A percentile compares a stretch with the other conserved stretches of the same genome.
These are phyloP conservation scores for Diaporthe citriasiana DNA, from an alignment of 2,329 filamentous ascomycete genomes.

Conservation along the genomic window DNA sequence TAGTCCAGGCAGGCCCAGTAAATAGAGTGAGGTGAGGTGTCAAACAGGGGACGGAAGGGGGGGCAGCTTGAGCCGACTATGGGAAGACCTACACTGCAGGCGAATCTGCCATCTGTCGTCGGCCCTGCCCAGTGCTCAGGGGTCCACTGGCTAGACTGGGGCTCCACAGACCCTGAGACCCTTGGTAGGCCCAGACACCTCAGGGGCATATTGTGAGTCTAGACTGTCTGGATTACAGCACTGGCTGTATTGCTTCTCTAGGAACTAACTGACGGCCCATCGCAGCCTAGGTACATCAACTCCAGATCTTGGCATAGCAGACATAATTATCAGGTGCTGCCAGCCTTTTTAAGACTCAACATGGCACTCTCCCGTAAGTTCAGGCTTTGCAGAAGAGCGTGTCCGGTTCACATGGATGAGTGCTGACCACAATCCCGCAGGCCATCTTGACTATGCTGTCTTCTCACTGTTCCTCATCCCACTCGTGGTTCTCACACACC, in stretches of 20 bases:
- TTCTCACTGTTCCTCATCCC: conserved; percentile 70
- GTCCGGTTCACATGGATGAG: neutral
- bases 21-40: conserved; percentile 25
- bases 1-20: conserved; percentile 9
- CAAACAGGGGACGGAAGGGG: conserved; percentile 28
- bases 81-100: conserved; percentile 6
- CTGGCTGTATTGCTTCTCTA: neutral
- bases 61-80: conserved; percentile 21
- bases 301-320: neutral
- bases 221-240: conserved; percentile 9
- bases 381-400: neutral
- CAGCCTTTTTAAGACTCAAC: neutral
- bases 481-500: conserved; percentile 75
- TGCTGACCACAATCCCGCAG: conserved; percentile 38
- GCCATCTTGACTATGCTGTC: conserved; percentile 57
- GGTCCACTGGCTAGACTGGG: neutral
- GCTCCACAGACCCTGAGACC: conserved; percentile 17
- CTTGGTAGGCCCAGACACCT: conserved; percentile 2
- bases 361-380: conserved; percentile 24
- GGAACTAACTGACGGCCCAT: neutral
- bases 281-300: neutral
- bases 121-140: conserved; percentile 25
- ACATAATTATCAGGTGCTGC: neutral
- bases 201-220: conserved; percentile 7
- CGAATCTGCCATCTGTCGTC: conserved; percentile 26